Percentiles rank a stretch among this genome's conserved stretches.
phyloP scores from a whole-genome alignment of 441 rosid genomes.

The Codiaeum variegatum region DNA sequence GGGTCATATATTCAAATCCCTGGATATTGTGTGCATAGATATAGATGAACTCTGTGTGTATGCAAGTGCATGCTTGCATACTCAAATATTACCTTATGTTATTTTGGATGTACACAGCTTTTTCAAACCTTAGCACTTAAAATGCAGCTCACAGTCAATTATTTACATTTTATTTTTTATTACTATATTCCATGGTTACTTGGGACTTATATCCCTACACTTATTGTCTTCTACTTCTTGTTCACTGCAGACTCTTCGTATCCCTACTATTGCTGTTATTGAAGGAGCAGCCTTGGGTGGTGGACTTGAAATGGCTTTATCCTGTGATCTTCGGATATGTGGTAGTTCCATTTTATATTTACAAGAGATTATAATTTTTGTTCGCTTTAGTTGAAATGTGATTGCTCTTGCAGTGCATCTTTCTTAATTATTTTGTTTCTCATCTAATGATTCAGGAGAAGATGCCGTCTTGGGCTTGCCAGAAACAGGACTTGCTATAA shows the following conservation, averaged over 20 bases:
- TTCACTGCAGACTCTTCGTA: slow-evolving; percentile 45
- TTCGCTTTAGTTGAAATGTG: background rate
- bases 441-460: slow-evolving; percentile 47
- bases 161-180: background rate
- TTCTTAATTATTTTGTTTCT: slow-evolving; percentile 8
- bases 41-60: background rate
- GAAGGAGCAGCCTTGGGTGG: slow-evolving; percentile 93
- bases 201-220: slow-evolving; percentile 4
- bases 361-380: background rate
- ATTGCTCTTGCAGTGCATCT: background rate
- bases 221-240: background rate
- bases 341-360: slow-evolving; percentile 41
- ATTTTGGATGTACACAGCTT: background rate
- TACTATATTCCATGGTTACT: background rate
- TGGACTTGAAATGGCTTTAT: slow-evolving; percentile 93
- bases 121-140: background rate
- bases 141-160: background rate
- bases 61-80: background rate
- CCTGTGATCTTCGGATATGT: slow-evolving; percentile 86
- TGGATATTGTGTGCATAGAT: background rate
- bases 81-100: background rate
- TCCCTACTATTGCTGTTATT: slow-evolving; percentile 85
- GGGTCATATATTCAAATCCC: background rate
- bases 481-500: slow-evolving; percentile 94
- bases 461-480: slow-evolving; percentile 80